These are phyloP conservation scores for Globisporangium camurandrum DNA, from an alignment of 352 stramenopile genomes.

Conservation along the genomic window DNA sequence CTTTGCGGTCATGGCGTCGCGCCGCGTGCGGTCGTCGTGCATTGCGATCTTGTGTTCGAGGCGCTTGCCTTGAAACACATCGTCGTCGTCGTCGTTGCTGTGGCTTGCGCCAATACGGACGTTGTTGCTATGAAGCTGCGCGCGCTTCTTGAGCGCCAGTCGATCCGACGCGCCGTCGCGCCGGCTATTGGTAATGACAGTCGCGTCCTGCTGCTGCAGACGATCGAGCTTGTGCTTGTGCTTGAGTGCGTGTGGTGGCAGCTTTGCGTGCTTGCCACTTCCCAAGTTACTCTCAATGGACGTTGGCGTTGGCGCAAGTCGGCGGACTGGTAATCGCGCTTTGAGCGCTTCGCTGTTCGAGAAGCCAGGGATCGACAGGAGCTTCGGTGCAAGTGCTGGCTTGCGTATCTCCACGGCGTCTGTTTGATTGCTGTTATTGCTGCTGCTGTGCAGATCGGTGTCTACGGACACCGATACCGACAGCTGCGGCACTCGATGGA, in stretches of 20 bases:
- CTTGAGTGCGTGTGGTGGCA: not conserved
- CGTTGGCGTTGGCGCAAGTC: not conserved
- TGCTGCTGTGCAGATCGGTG: not conserved
- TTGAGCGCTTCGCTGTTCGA: constrained; percentile 16
- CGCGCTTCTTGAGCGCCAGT: constrained; percentile 8
- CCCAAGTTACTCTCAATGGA: too few relatives aligned
- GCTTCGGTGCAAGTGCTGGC: constrained; percentile 5
- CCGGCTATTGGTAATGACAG: not conserved
- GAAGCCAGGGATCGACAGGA: constrained; percentile 12
- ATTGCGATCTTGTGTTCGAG: constrained; percentile 18
- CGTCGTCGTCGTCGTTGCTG: not conserved
- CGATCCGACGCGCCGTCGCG: not conserved
- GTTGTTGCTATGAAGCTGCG: constrained; percentile 16
- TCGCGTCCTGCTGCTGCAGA: constrained; percentile 5
- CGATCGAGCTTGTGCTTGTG: too few relatives aligned
- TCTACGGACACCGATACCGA: too few relatives aligned
- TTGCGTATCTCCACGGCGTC: not conserved
- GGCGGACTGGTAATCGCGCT: constrained; percentile 5
- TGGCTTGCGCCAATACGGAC: constrained; percentile 3
- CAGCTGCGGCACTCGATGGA: not conserved
- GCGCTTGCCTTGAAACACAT: not conserved
- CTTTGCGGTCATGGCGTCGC: constrained; percentile 2
- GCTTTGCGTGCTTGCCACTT: not conserved
- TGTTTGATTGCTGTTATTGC: not conserved
- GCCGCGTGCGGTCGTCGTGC: constrained; percentile 9